These are phyloP conservation scores for Didymosphaeria variabile DNA, from an alignment of 2,329 filamentous ascomycete species.

Conservation along the genomic window DNA sequence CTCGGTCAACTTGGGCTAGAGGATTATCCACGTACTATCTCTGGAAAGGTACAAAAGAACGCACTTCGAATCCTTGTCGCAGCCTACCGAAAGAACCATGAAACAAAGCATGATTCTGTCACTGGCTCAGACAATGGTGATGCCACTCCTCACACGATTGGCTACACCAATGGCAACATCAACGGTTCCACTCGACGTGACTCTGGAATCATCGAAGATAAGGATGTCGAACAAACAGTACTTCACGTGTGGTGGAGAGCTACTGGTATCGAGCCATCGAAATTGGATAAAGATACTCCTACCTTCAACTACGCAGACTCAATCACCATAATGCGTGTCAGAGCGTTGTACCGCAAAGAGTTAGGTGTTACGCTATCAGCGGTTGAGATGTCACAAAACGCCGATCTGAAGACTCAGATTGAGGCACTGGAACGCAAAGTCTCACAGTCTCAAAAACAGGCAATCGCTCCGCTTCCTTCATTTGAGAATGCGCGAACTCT, in stretches of 20 bases:
- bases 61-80: conserved; percentile 7
- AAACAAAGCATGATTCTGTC: neutral
- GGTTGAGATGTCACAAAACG: conserved; percentile 5
- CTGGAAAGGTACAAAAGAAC: conserved; percentile 6
- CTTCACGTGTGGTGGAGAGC: conserved; percentile 13
- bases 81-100: neutral
- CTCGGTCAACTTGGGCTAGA: conserved; percentile 2
- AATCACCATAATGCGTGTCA: conserved; percentile 13
- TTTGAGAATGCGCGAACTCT: conserved; percentile 2
- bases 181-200: neutral
- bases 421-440: conserved; percentile 5
- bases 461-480: neutral
- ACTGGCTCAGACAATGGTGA: neutral
- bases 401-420: conserved; percentile 4
- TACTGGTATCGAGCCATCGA: conserved; percentile 9
- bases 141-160: neutral
- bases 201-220: neutral
- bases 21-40: conserved; percentile 10
- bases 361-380: conserved; percentile 10
- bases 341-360: conserved; percentile 11
- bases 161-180: neutral
- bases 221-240: conserved; percentile 9
- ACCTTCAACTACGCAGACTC: conserved; percentile 14
- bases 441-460: neutral
- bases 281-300: conserved; percentile 5